Evolutionary conservation across 768 basidiomycete species (phyloP).

Genomic region (Hemileccinum impolitum): DNA sequence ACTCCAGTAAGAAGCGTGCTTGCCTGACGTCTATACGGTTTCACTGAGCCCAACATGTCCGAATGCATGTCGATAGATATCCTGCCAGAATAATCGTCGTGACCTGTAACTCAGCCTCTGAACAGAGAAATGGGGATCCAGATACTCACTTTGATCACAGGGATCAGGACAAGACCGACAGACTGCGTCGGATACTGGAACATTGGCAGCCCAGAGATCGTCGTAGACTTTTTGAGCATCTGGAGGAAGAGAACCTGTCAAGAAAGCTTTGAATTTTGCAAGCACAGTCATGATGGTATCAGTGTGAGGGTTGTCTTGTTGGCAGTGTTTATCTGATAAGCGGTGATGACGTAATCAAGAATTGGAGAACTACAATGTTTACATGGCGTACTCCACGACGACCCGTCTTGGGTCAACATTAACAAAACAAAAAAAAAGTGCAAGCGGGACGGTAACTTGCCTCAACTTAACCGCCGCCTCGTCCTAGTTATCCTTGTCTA

Average conservation of each 20-base stretch:
- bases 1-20: conserved; percentile 6
- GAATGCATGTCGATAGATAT: conserved; percentile 79
- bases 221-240: conserved; percentile 41
- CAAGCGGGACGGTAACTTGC: conserved; percentile 1
- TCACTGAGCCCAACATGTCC: conserved; percentile 81
- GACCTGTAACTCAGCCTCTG: conserved; percentile 42
- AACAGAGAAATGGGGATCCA: conserved; percentile 25
- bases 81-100: conserved; percentile 68
- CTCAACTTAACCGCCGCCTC: neutral
- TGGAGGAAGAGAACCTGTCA: conserved; percentile 19
- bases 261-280: conserved; percentile 23
- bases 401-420: neutral
- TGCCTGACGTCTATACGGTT: conserved; percentile 82
- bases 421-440: conserved; percentile 1
- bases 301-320: neutral
- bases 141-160: conserved; percentile 60
- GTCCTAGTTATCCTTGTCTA: conserved; percentile 11
- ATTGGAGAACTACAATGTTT: neutral
- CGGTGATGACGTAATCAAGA: neutral
- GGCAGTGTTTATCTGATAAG: conserved; percentile 2
- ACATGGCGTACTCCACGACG: no score
- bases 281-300: conserved; percentile 20
- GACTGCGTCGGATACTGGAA: conserved; percentile 65
- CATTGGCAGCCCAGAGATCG: conserved; percentile 51
- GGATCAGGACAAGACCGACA: conserved; percentile 76